Conservation (phyloP, 179 eudicot species). For the Camellia oleifera region DNA sequence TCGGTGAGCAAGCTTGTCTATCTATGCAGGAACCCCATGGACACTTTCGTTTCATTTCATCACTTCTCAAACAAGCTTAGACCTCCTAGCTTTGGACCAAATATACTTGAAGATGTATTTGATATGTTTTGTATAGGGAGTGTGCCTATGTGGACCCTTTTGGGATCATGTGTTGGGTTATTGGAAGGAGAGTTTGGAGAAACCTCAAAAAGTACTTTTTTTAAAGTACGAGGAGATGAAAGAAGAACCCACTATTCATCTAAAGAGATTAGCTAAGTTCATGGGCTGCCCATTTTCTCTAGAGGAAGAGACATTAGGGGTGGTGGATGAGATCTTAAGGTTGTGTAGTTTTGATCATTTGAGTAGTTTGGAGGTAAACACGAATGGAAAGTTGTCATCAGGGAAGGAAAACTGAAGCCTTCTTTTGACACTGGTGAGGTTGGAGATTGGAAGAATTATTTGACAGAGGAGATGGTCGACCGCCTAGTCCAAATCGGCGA, state of each 20-base stretch:
- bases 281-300: not conserved
- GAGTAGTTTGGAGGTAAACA: constrained; percentile 32
- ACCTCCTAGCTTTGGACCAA: not conserved
- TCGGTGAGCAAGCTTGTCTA: constrained; percentile 17
- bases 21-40: constrained; percentile 16
- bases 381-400: constrained; percentile 18
- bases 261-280: not conserved
- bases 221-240: constrained; percentile 4
- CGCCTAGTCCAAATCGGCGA: not conserved
- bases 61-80: not conserved
- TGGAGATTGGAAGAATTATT: constrained; percentile 34
- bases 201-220: not conserved
- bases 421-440: constrained; percentile 35
- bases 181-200: not conserved
- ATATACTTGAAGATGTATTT: not conserved
- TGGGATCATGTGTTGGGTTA: constrained; percentile 13
- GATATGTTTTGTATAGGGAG: not conserved
- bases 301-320: not conserved
- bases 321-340: constrained; percentile 19
- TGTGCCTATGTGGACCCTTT: not conserved
- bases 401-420: constrained; percentile 29
- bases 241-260: not conserved
- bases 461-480: not conserved
- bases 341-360: constrained; percentile 21
- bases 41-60: constrained; percentile 12